Evolutionary conservation across 2,329 filamentous ascomycete genomes (phyloP).

Genomic region (Monascus ruber): DNA sequence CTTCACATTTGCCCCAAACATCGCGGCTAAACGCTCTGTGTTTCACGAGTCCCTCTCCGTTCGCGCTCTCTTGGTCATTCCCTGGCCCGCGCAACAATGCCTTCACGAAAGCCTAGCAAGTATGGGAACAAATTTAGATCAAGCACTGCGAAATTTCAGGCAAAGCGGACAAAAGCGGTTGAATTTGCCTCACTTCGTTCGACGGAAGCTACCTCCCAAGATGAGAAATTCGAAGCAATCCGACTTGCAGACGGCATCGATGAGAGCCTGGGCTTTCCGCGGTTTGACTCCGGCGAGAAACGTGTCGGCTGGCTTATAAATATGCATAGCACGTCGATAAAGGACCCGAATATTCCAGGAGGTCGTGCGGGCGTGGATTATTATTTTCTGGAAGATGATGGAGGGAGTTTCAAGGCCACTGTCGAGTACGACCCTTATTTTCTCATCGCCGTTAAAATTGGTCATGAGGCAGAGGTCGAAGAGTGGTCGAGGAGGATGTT

Average conservation of each 20-base stretch:
- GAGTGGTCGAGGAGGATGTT: constrained; percentile 77
- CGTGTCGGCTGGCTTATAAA: constrained; percentile 91
- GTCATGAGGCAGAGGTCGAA: constrained; percentile 84
- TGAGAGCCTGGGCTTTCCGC: constrained; percentile 85
- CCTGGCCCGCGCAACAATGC: constrained; percentile 29
- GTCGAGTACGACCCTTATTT: constrained; percentile 97
- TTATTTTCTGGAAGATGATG: constrained; percentile 89
- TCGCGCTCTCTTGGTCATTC: constrained; percentile 1
- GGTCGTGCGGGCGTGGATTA: constrained; percentile 88
- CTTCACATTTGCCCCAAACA: background rate
- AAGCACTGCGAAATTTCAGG: constrained; percentile 30
- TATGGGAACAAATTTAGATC: constrained; percentile 51
- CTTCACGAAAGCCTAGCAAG: constrained; percentile 44
- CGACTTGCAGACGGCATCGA: constrained; percentile 80
- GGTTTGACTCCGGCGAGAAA: constrained; percentile 79
- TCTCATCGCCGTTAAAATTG: constrained; percentile 76
- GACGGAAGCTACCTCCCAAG: constrained; percentile 75
- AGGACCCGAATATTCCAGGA: constrained; percentile 72
- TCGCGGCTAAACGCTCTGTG: constrained; percentile 13
- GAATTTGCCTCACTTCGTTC: constrained; percentile 61
- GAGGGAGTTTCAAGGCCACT: constrained; percentile 87
- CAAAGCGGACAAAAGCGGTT: constrained; percentile 61
- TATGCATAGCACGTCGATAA: constrained; percentile 75
- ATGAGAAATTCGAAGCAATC: constrained; percentile 83
- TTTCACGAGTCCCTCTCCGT: constrained; percentile 5